Evolutionary conservation across 164 flowering plant genomes (phyloP), one percentile per base, ranked within the genome.

Genomic region (Vitis labrusca): DNA sequence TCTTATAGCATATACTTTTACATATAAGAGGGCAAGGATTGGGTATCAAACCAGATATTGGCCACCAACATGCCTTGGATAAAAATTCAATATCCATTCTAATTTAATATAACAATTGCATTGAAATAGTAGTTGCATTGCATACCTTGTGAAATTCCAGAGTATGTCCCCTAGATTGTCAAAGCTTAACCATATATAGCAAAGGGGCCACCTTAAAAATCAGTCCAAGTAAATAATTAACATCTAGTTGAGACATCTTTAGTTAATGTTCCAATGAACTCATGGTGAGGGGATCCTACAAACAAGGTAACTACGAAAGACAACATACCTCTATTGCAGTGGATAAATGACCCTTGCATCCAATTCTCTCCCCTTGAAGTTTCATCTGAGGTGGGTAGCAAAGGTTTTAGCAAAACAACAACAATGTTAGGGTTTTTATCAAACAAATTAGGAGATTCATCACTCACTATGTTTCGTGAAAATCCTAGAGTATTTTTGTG

Each of bases 171-270:
- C 84, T 91, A 65, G 96, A 77, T 73, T 96, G 93, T 11, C 94
- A 91, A 75, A 96, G 86, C 81, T 96, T 96, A 64, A 96, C 98
- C 94, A 96, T 91, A 78, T 80, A 85, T 17, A 96, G 84, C 16
- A 97, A 92, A 60, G 97, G 98, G 54, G 98, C 99, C 65, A 96
- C 99, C 82, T 96, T 91, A 81, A 88, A 88, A 50, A 96, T 81
- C 98, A 90, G 86, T 9, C 70, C 23, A 65, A 19, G 19, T 58
- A 61, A 57, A 58, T 27, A 48, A 63, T 9, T 37, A 15, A 61
- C 16, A 16, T 30, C 30, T 4, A 12, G 17, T 17, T 17, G 17
- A 17, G 17, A 17, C 17, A 9, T 9, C 1, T 29, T 49, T 3
- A 5, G 27, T 15, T 17, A 13, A 11, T 50, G 12, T 65, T 65